These are phyloP conservation scores for Phytopythium chamaehyphon DNA, from an alignment of 352 stramenopile genomes.

Conservation along the genomic window DNA sequence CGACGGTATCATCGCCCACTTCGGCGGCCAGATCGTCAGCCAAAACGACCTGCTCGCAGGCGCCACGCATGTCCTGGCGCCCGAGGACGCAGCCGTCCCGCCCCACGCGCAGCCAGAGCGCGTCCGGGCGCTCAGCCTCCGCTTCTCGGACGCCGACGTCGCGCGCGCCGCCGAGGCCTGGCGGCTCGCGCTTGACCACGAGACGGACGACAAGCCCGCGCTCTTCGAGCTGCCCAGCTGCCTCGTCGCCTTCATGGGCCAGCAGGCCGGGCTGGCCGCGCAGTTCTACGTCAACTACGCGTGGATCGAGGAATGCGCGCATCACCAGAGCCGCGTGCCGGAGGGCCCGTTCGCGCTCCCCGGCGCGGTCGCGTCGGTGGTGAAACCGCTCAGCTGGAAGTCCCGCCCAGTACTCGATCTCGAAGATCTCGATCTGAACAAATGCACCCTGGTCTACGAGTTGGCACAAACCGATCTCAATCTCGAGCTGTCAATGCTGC, in stretches of 20 bases:
- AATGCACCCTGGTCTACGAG: slow-evolving; percentile 46
- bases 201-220: slow-evolving; percentile 5
- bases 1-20: slow-evolving; percentile 73
- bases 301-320: slow-evolving; percentile 82
- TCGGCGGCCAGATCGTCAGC: slow-evolving; percentile 74
- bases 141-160: slow-evolving; percentile 43
- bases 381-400: slow-evolving; percentile 36
- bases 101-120: slow-evolving; percentile 17
- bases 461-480: slow-evolving; percentile 24
- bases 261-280: slow-evolving; percentile 37
- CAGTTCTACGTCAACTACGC: slow-evolving; percentile 68
- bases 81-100: slow-evolving; percentile 33
- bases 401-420: slow-evolving; percentile 38
- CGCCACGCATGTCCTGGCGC: slow-evolving; percentile 70
- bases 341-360: slow-evolving; percentile 44
- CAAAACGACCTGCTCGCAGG: slow-evolving; percentile 33
- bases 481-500: slow-evolving; percentile 45
- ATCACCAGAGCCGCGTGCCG: slow-evolving; percentile 39
- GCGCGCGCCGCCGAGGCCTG: slow-evolving; percentile 33
- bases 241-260: slow-evolving; percentile 50
- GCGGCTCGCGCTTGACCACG: slow-evolving; percentile 32
- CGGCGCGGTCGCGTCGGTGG: background rate
- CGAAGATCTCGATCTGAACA: slow-evolving; percentile 40
- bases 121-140: slow-evolving; percentile 39
- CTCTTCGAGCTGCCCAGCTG: slow-evolving; percentile 51